phyloP scores from a whole-genome alignment of 805 yeast species.

The Saccharomycopsis selenospora region DNA sequence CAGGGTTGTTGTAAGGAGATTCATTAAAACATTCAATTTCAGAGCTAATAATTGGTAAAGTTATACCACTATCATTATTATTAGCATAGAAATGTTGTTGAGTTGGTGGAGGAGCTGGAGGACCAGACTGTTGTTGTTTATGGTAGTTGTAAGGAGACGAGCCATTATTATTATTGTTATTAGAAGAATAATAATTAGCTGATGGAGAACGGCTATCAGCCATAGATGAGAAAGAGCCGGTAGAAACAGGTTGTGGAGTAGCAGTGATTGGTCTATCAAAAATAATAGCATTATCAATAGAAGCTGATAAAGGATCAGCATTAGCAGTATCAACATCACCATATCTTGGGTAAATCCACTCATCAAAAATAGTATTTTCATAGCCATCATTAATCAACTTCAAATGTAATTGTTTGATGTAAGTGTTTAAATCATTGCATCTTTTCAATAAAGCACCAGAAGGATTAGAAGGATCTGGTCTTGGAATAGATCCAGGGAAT shows the following conservation, averaged over 20 bases:
- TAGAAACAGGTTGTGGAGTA: not conserved
- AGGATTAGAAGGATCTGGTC: slow-evolving; percentile 29
- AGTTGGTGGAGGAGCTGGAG: slow-evolving; percentile 1
- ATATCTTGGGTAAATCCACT: slow-evolving; percentile 27
- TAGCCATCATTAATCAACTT: slow-evolving; percentile 29
- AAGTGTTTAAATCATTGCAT: slow-evolving; percentile 35
- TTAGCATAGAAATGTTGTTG: slow-evolving; percentile 1
- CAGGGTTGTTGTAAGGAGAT: not conserved
- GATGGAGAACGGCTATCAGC: not conserved
- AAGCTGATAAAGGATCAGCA: slow-evolving; percentile 16
- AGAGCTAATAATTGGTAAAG: not conserved
- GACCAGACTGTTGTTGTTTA: not conserved
- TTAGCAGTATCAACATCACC: slow-evolving; percentile 28
- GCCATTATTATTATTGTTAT: not conserved
- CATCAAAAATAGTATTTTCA: slow-evolving; percentile 24
- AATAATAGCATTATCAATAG: slow-evolving; percentile 15
- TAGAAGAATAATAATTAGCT: not conserved
- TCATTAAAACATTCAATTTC: not conserved
- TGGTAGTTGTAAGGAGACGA: not conserved
- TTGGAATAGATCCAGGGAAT: slow-evolving; percentile 43
- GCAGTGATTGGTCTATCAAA: slow-evolving; percentile 15
- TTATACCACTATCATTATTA: not conserved
- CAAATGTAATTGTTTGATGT: slow-evolving; percentile 32
- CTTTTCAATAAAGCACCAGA: slow-evolving; percentile 30
- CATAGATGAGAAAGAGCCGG: too few relatives aligned